A percentile compares a stretch with the other conserved stretches of the same genome.
phyloP scores from a whole-genome alignment of 768 basidiomycete genomes.

The Hydnomerulius pinastri region DNA sequence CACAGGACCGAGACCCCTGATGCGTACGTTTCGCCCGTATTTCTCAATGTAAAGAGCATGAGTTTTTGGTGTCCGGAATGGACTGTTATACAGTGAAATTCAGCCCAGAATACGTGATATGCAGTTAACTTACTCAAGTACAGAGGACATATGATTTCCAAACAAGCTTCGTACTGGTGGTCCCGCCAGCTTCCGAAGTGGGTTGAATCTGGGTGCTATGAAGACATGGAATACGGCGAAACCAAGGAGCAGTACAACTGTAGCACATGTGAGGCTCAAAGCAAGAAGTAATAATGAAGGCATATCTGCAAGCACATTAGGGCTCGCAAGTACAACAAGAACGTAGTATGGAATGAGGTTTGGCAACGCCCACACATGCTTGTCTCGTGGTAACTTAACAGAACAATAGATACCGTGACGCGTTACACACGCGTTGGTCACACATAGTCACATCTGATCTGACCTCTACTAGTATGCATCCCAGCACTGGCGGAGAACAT shows the following conservation, averaged over 20 bases:
- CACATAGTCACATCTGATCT: constrained; percentile 1
- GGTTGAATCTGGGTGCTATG: constrained; percentile 35
- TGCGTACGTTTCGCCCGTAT: constrained; percentile 71
- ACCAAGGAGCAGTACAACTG: constrained; percentile 10
- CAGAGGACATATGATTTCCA: constrained; percentile 51
- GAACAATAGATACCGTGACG: constrained; percentile 10
- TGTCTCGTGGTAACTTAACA: constrained; percentile 1
- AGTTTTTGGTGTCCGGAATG: constrained; percentile 49
- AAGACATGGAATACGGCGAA: constrained; percentile 29
- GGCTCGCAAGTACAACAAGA: neutral
- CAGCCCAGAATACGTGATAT: neutral
- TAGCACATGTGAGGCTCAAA: constrained; percentile 9
- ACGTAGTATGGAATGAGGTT: neutral
- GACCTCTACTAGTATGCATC: no score
- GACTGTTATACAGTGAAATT: constrained; percentile 37
- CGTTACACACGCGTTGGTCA: constrained; percentile 8
- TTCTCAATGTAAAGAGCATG: constrained; percentile 55
- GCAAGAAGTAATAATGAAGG: constrained; percentile 3
- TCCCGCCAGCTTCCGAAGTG: constrained; percentile 59
- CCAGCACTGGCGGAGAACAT: no score
- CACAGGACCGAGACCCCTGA: constrained; percentile 70
- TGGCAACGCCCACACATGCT: neutral
- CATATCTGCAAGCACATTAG: constrained; percentile 3
- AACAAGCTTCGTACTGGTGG: constrained; percentile 55
- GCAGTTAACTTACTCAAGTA: constrained; percentile 55